phyloP scores from a whole-genome alignment of 2,329 filamentous ascomycete genomes.

The Aspergillus felis region DNA sequence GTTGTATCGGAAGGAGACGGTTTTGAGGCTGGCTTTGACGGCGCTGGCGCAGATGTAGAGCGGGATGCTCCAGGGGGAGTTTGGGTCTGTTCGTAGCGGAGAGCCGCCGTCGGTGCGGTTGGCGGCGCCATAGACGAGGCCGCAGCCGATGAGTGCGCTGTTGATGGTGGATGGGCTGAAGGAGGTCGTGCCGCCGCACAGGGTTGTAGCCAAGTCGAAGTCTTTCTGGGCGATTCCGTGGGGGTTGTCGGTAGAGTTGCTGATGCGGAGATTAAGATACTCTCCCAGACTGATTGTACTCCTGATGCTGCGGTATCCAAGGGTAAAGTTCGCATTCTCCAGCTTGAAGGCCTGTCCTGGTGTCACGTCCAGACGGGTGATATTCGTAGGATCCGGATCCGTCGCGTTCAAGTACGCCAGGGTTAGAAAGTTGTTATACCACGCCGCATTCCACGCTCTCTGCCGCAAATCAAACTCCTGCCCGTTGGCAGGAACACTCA shows the following conservation, averaged over 20 bases:
- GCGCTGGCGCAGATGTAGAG: constrained; percentile 45
- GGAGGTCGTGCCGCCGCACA: constrained; percentile 28
- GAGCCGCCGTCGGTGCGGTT: constrained; percentile 31
- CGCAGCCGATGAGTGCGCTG: constrained; percentile 40
- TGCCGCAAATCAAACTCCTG: constrained; percentile 33
- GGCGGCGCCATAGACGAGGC: constrained; percentile 40
- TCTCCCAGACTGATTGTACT: constrained; percentile 1
- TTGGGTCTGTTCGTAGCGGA: constrained; percentile 37
- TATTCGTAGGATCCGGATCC: constrained; percentile 28
- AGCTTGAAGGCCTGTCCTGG: not conserved
- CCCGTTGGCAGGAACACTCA: constrained; percentile 30
- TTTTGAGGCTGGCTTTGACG: constrained; percentile 44
- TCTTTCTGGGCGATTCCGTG: not conserved
- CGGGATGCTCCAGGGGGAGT: constrained; percentile 41
- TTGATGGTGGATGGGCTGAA: constrained; percentile 39
- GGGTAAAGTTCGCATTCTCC: constrained; percentile 18
- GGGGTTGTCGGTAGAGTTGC: not conserved
- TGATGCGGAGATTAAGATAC: constrained; percentile 7
- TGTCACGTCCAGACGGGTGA: constrained; percentile 10
- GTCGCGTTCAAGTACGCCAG: constrained; percentile 43
- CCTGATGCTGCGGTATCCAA: constrained; percentile 5
- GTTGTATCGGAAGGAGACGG: constrained; percentile 43
- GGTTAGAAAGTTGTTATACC: constrained; percentile 39
- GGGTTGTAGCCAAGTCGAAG: not conserved
- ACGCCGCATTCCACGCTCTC: constrained; percentile 45